Percentiles rank a stretch among this genome's conserved stretches.
Evolutionary conservation across 108 stramenopile species (phyloP).

Genomic region (Bacterosira constricta): DNA sequence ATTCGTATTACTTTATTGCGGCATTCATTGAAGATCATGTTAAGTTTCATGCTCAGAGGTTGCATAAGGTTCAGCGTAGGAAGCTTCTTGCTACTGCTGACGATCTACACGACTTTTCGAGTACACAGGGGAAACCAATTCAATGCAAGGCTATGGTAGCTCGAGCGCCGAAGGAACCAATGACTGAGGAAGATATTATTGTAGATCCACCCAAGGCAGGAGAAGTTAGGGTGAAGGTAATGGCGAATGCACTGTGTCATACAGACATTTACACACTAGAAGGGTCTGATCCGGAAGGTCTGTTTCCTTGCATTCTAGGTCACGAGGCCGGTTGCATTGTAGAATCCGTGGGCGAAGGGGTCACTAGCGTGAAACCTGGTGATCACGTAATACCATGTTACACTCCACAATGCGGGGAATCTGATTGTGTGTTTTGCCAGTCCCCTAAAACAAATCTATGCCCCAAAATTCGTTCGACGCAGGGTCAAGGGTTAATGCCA

Average conservation of each 20-base stretch:
- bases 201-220: conserved; percentile 89
- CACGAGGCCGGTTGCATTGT: conserved; percentile 83
- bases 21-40: conserved; percentile 90
- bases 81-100: conserved; percentile 8
- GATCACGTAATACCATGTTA: conserved; percentile 93
- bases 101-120: conserved; percentile 7
- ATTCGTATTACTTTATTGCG: conserved; percentile 91
- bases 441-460: conserved; percentile 92
- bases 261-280: conserved; percentile 90
- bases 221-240: conserved; percentile 71
- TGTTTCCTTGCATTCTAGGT: conserved; percentile 88
- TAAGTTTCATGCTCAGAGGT: conserved; percentile 73
- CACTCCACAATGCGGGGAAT: conserved; percentile 75
- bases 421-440: conserved; percentile 88
- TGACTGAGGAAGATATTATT: conserved; percentile 78
- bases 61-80: conserved; percentile 38
- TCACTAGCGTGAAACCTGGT: conserved; percentile 76
- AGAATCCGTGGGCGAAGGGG: conserved; percentile 86
- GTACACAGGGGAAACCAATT: conserved; percentile 76
- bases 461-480: conserved; percentile 83
- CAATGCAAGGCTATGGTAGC: conserved; percentile 89
- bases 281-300: conserved; percentile 89
- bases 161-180: conserved; percentile 72
- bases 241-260: conserved; percentile 91
- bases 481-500: conserved; percentile 90